phyloP scores from a whole-genome alignment of 2,329 filamentous ascomycete species.

The Aureobasidium sp. region DNA sequence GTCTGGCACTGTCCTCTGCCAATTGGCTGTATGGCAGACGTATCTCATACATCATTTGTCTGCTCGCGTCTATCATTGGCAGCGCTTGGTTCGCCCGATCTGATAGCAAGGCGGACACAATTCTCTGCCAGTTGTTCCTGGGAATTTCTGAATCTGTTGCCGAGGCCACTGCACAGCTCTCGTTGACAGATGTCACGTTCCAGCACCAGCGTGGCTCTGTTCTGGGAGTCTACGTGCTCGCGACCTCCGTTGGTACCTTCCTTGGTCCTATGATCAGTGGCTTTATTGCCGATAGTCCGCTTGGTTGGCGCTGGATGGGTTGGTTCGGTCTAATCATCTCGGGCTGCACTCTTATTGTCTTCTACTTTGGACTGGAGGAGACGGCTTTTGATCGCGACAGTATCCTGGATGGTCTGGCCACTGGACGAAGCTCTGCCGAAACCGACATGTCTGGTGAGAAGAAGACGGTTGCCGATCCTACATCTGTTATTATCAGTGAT shows the following conservation, averaged over 20 bases:
- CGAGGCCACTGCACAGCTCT: slow-evolving; percentile 51
- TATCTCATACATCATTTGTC: slow-evolving; percentile 48
- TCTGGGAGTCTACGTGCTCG: slow-evolving; percentile 49
- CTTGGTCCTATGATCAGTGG: slow-evolving; percentile 48
- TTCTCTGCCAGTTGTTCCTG: slow-evolving; percentile 52
- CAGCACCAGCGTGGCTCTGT: slow-evolving; percentile 50
- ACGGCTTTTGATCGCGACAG: slow-evolving; percentile 37
- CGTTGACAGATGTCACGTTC: slow-evolving; percentile 51
- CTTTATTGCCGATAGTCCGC: slow-evolving; percentile 40
- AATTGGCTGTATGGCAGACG: slow-evolving; percentile 50
- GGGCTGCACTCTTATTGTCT: slow-evolving; percentile 40
- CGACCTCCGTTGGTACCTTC: slow-evolving; percentile 51
- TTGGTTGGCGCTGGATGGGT: slow-evolving; percentile 51
- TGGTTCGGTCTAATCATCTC: slow-evolving; percentile 47
- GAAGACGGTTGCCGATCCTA: slow-evolving; percentile 2
- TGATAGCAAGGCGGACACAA: slow-evolving; percentile 38
- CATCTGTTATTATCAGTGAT: neutral
- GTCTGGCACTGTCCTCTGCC: slow-evolving; percentile 46
- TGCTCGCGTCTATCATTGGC: slow-evolving; percentile 43
- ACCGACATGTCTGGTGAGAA: neutral
- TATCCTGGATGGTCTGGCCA: slow-evolving; percentile 8
- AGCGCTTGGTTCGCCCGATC: slow-evolving; percentile 48
- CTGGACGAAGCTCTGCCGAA: neutral
- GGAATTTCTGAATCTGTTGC: slow-evolving; percentile 51
- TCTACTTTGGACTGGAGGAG: slow-evolving; percentile 49